Conservation (phyloP, 83 land plant genomes). For the Picea abies region DNA sequence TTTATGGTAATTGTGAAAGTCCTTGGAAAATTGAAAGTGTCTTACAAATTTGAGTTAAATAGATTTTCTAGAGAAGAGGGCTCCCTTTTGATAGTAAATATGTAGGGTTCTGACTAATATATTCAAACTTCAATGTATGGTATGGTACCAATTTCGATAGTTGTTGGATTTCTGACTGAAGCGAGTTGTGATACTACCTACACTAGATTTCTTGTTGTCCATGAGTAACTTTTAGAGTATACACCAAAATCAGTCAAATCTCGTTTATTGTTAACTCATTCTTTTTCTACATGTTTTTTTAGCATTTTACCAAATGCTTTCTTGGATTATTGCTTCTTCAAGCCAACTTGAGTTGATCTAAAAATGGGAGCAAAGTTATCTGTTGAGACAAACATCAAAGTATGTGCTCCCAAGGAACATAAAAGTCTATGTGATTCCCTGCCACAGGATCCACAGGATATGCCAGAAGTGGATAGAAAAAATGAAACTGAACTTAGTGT, state of each 20-base stretch:
- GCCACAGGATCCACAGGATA: not conserved
- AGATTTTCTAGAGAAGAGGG: too few species aligned
- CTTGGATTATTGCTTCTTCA: not conserved
- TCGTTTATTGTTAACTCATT: not conserved
- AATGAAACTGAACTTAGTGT: constrained; percentile 37
- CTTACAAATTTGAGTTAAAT: not conserved
- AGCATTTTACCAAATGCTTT: not conserved
- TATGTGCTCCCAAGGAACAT: not conserved
- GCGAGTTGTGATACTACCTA: too few species aligned
- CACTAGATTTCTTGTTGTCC: too few species aligned
- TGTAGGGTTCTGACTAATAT: not conserved
- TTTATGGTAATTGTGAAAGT: not conserved
- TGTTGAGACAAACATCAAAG: constrained; percentile 2
- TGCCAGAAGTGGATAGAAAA: constrained; percentile 6
- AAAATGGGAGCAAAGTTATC: constrained; percentile 14
- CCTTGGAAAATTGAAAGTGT: not conserved
- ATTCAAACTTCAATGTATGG: not conserved
- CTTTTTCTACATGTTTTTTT: not conserved
- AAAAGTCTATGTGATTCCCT: not conserved
- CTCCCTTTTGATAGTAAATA: not conserved
- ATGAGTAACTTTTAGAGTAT: too few species aligned
- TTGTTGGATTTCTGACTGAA: not conserved
- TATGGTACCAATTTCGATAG: not conserved
- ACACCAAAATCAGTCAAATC: not conserved
- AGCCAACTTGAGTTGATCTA: constrained; percentile 3